Base-by-base conservation (phyloP, 176 grass and related monocot genomes). In the Lolium perenne region DNA sequence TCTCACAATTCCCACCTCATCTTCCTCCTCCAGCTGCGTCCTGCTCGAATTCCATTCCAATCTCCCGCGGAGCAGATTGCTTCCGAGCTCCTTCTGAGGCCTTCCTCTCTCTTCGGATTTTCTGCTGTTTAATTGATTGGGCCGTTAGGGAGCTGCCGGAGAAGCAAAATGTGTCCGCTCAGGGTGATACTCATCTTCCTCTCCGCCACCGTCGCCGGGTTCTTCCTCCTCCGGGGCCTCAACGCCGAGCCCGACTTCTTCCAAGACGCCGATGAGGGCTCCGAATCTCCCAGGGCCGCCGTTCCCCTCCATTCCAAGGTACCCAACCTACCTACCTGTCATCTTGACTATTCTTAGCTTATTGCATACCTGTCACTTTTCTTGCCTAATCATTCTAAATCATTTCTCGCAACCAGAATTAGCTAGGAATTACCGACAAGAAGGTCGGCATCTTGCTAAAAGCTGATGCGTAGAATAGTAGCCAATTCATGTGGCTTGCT, bases 131-230 rank as follows among this genome's bases (percentile, higher is more conserved):
- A 51, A 51, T 74, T 4, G 22, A 8, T 53, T 26, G 6, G 2
- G 21, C 21, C 22, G n/a, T 23, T 32, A 15, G 71, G 71, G 17
- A n/a, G 20, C 18, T 7, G 8, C 0, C 6, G 29, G 2, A 14
- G 32, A 2, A 46, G 56, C 41, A 43, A 43, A 49, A 99, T 99
- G 97, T 99, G 97, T 71, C 94, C 97, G 20, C 86, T 99, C 54
- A 86, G 97, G 73, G 89, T 99, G 18, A 84, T 99, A 23, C 85
- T 99, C 89, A 94, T 99, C 83, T 97, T 99, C 77, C 92, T 99
- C 46, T 99, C 97, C 46, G 97, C 97, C 71, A 97, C 97, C 64
- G 62, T 99, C 85, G 97, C 97, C 78, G 94, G 97, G n/a, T 99
- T 99, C 89, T 97, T 99, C 85, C 75, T 99, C 77, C 65, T 99